Percentiles rank a stretch among this genome's conserved stretches.
Evolutionary conservation across 352 stramenopile genomes (phyloP).

Genomic region (Hyaloperonospora arabidopsidis): DNA sequence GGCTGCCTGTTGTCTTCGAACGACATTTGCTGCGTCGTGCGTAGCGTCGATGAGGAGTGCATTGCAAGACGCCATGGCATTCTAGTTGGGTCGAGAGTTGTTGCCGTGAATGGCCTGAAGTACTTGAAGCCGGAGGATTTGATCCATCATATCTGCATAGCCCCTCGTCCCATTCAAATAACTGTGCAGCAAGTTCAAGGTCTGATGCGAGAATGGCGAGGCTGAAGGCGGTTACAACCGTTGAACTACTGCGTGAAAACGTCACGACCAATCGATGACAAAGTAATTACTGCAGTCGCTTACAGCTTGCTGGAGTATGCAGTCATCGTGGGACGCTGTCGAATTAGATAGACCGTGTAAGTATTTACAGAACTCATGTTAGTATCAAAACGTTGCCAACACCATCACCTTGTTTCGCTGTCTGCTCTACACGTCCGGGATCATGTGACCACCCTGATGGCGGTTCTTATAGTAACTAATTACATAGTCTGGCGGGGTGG

Average conservation of each 20-base stretch:
- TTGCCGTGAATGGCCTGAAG: constrained; percentile 55
- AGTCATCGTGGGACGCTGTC: too few species aligned
- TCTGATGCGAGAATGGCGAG: constrained; percentile 61
- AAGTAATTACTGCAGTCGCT: constrained; percentile 1
- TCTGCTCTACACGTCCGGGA: constrained; percentile 38
- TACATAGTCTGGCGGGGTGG: constrained; percentile 35
- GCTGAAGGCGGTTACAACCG: not conserved
- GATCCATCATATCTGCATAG: constrained; percentile 45
- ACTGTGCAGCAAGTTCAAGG: constrained; percentile 72
- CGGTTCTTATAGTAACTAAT: constrained; percentile 44
- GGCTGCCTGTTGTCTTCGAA: constrained; percentile 48
- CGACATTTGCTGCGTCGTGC: constrained; percentile 54
- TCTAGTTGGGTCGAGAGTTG: constrained; percentile 57
- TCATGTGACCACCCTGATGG: constrained; percentile 2
- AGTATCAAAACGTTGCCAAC: too few species aligned
- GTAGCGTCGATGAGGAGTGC: constrained; percentile 45
- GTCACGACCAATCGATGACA: too few species aligned
- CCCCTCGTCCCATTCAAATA: constrained; percentile 48
- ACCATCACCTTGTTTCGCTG: too few species aligned
- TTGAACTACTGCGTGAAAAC: too few species aligned
- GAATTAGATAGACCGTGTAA: too few species aligned
- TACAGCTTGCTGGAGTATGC: not conserved
- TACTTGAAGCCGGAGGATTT: constrained; percentile 42
- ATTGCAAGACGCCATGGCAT: constrained; percentile 47
- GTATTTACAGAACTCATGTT: too few species aligned